Conservation (phyloP, 768 basidiomycete species). For the Holtermannia corniformis region DNA sequence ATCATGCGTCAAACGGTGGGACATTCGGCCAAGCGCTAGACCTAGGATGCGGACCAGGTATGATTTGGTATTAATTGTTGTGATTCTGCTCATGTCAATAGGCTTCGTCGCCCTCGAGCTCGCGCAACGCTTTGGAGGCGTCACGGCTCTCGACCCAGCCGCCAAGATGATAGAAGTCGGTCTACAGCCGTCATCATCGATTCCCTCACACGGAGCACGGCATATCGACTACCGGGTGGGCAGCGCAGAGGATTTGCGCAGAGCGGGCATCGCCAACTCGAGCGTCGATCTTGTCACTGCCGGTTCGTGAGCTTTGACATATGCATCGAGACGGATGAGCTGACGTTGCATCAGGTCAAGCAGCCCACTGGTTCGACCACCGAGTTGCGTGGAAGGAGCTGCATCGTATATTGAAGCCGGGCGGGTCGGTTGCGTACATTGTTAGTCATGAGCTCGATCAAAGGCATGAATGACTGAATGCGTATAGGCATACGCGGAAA, state of each 20-base stretch:
- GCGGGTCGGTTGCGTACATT: constrained; percentile 66
- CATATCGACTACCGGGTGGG: constrained; percentile 43
- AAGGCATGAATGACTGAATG: not conserved
- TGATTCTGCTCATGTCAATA: constrained; percentile 23
- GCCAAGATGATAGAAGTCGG: constrained; percentile 53
- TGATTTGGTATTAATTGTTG: constrained; percentile 19
- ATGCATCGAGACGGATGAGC: not conserved
- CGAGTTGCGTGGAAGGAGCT: constrained; percentile 60
- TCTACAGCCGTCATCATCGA: constrained; percentile 14
- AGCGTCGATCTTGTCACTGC: constrained; percentile 61
- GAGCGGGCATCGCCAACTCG: constrained; percentile 44
- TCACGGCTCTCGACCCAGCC: constrained; percentile 69
- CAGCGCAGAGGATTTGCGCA: constrained; percentile 51
- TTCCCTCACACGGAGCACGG: constrained; percentile 20
- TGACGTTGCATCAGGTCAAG: constrained; percentile 50
- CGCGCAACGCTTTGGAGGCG: constrained; percentile 48
- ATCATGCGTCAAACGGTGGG: constrained; percentile 45
- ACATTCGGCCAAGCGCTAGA: constrained; percentile 58
- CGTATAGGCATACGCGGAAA: constrained; percentile 53
- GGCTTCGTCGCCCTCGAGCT: constrained; percentile 63
- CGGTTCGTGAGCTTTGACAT: constrained; percentile 44
- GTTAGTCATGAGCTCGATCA: constrained; percentile 43
- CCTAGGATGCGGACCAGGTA: constrained; percentile 77
- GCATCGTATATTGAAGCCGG: constrained; percentile 51
- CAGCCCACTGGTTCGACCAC: constrained; percentile 77